Evolutionary conservation across 345 rosid species (phyloP).

Genomic region (Eucalyptus curtisii): DNA sequence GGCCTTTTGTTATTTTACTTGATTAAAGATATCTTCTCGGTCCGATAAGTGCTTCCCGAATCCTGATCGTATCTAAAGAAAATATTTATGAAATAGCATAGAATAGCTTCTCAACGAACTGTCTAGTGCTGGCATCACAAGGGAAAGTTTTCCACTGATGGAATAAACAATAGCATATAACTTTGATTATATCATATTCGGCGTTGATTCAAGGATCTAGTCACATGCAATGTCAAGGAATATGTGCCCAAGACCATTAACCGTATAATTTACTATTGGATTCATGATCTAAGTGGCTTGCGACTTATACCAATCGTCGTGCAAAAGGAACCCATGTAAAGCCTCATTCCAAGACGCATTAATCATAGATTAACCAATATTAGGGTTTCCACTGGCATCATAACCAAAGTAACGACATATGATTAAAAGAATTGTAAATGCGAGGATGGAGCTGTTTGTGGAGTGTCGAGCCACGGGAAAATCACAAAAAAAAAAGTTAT

Average conservation of each 20-base stretch:
- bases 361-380: neutral
- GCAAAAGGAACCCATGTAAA: neutral
- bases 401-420: neutral
- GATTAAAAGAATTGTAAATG: neutral
- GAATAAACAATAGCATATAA: neutral
- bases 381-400: neutral
- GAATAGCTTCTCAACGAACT: neutral
- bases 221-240: neutral
- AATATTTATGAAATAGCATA: neutral
- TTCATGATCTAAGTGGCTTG: neutral
- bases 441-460: neutral
- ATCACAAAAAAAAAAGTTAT: too few relatives aligned
- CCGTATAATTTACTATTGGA: neutral
- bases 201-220: neutral
- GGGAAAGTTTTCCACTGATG: neutral
- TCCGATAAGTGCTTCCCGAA: neutral
- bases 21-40: neutral
- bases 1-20: neutral
- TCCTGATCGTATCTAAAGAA: neutral
- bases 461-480: neutral
- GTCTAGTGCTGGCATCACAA: neutral
- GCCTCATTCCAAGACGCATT: neutral
- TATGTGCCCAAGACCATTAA: neutral
- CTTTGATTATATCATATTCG: neutral
- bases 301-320: neutral